phyloP scores from a whole-genome alignment of 139 green algal genomes.

The Coelastrella sp. region DNA sequence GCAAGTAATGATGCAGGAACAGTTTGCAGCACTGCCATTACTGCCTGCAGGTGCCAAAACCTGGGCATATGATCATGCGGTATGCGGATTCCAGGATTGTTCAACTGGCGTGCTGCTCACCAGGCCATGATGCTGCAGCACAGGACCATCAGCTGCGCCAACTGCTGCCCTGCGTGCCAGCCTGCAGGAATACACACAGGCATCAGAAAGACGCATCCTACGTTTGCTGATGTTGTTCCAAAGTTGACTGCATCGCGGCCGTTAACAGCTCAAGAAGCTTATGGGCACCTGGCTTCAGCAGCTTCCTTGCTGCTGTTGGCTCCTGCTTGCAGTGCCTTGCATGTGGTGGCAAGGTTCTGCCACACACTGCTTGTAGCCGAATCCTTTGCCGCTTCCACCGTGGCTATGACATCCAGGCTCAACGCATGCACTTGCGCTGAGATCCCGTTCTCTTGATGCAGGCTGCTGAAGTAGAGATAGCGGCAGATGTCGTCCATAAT shows the following conservation, averaged over 20 bases:
- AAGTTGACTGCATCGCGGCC: background rate
- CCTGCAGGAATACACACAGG: background rate
- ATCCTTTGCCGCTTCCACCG: background rate
- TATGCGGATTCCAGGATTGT: no score
- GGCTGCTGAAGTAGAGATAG: background rate
- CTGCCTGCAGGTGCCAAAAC: no score
- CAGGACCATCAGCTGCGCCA: background rate
- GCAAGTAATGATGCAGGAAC: no score
- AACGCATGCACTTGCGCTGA: constrained; percentile 33
- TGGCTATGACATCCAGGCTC: background rate
- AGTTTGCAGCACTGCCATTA: no score
- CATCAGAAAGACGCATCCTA: background rate
- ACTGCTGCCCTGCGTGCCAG: background rate
- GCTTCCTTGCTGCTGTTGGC: background rate
- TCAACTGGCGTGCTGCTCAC: background rate
- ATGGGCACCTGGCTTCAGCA: background rate
- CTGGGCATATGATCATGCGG: no score
- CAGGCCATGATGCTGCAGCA: background rate
- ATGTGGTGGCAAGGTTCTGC: background rate
- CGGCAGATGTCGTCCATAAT: background rate
- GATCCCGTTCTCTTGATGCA: constrained; percentile 8
- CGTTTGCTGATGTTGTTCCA: background rate
- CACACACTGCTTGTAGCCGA: no score
- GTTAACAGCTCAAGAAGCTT: no score
- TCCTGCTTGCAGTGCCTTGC: background rate